Percentiles rank a stretch among this genome's conserved stretches.
Conservation (phyloP, 2,329 filamentous ascomycete genomes). For the Xenosphaeropsis pyriputrescens region DNA sequence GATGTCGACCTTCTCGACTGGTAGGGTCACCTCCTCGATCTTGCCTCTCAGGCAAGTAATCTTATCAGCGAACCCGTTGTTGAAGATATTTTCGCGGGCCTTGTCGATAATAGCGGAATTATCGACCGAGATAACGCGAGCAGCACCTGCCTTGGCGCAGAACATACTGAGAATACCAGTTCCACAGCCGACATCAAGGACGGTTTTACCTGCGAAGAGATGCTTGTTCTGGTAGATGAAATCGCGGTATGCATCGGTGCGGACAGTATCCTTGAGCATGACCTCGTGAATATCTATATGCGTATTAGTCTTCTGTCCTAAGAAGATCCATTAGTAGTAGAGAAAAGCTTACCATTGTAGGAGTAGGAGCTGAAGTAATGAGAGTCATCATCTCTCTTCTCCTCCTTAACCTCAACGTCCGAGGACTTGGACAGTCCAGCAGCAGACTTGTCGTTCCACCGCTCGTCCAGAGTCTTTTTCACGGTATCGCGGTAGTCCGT, state of each 20-base stretch:
- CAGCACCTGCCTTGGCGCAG: constrained; percentile 78
- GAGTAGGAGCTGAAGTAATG: constrained; percentile 52
- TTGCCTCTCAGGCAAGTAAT: constrained; percentile 75
- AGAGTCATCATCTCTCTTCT: constrained; percentile 34
- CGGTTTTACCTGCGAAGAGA: constrained; percentile 71
- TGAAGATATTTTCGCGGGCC: constrained; percentile 70
- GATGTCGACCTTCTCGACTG: constrained; percentile 73
- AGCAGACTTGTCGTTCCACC: constrained; percentile 21
- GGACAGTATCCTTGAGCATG: constrained; percentile 83
- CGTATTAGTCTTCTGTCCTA: not conserved
- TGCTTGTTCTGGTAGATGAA: constrained; percentile 89
- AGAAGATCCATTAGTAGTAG: not conserved
- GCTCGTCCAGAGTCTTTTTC: constrained; percentile 22
- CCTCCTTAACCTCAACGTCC: constrained; percentile 24
- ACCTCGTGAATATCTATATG: constrained; percentile 76
- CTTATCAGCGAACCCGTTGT: constrained; percentile 57
- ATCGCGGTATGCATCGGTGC: constrained; percentile 85
- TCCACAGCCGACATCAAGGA: constrained; percentile 83
- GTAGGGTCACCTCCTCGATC: constrained; percentile 73
- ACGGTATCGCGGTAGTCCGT: constrained; percentile 22
- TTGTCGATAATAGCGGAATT: constrained; percentile 83
- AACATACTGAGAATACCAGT: constrained; percentile 89
- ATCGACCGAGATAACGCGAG: constrained; percentile 79
- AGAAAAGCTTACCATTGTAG: constrained; percentile 38
- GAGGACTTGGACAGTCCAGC: constrained; percentile 28